These are phyloP conservation scores for Capsicum rhomboideum DNA, from an alignment of 257 asterid species.

Conservation along the genomic window DNA sequence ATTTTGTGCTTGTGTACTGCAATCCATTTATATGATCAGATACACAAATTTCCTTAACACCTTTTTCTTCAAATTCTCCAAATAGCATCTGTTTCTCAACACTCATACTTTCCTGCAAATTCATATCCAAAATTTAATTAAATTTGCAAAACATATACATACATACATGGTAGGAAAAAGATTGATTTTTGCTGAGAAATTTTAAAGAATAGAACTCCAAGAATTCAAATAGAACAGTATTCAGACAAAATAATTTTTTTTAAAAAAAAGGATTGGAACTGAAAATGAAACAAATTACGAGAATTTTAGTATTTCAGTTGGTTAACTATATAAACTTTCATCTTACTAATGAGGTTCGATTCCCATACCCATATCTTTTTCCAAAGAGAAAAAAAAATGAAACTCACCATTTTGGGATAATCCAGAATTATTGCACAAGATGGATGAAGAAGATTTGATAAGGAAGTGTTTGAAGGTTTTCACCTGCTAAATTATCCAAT, in stretches of 20 bases:
- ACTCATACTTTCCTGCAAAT: slow-evolving; percentile 31
- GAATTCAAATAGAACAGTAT: background rate
- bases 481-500: slow-evolving; percentile 16
- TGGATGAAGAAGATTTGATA: background rate
- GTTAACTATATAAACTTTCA: no score
- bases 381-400: no score
- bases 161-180: background rate
- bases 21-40: background rate
- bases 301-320: no score
- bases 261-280: no score
- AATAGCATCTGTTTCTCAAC: slow-evolving; percentile 17
- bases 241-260: background rate
- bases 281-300: no score
- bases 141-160: background rate
- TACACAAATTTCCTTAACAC: background rate
- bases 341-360: no score
- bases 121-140: background rate
- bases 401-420: background rate
- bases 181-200: background rate
- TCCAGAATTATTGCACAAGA: background rate
- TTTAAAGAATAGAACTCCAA: background rate
- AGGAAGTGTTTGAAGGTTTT: slow-evolving; percentile 5
- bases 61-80: slow-evolving; percentile 28
- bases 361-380: no score
- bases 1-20: background rate